A percentile compares a stretch with the other conserved stretches of the same genome.
phyloP scores from a whole-genome alignment of 2,329 filamentous ascomycete genomes.

The Botrytis galanthina region DNA sequence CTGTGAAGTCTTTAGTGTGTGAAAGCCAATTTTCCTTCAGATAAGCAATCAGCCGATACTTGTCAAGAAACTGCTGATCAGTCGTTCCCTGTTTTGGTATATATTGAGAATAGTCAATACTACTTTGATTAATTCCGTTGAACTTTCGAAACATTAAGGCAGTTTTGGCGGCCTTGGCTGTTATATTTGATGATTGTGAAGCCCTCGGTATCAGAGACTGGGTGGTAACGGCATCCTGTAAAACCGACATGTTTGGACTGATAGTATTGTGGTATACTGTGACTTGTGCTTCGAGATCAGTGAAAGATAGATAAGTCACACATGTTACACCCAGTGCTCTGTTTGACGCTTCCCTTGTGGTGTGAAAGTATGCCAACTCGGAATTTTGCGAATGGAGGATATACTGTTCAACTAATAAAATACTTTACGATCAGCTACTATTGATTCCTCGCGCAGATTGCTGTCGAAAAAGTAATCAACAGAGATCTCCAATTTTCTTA shows the following conservation, averaged over 20 bases:
- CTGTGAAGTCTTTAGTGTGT: background rate
- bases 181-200: background rate
- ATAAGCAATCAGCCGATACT: background rate
- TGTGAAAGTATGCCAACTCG: background rate
- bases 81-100: accelerated
- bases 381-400: background rate
- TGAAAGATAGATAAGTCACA: background rate
- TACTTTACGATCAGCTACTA: background rate
- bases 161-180: background rate
- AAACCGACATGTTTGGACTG: accelerated
- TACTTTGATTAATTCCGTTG: accelerated
- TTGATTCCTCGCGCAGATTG: accelerated
- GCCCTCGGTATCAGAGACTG: background rate
- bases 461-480: background rate
- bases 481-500: background rate
- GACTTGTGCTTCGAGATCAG: background rate
- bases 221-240: background rate
- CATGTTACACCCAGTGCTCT: background rate
- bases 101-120: accelerated
- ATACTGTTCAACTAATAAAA: background rate
- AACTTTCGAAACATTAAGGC: background rate
- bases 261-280: background rate
- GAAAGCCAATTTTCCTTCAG: background rate
- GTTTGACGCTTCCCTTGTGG: background rate
- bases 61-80: background rate